Evolutionary conservation across 805 yeast species (phyloP), one percentile per base, ranked within the genome.

Genomic region (Saturnispora dispora): DNA sequence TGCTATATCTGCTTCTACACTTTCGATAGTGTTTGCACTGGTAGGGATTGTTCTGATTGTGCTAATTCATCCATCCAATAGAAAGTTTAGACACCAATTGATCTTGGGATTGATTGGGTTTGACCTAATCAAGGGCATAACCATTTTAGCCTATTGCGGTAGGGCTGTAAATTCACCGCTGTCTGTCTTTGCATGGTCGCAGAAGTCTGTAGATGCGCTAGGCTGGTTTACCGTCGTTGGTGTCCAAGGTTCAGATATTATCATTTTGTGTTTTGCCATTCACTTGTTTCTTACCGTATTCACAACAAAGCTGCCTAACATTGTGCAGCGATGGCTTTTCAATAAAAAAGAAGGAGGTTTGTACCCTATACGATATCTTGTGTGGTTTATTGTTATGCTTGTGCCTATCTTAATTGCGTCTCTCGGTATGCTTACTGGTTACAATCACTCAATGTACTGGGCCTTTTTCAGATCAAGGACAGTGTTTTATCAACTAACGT

Each of bases 191-290:
- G 30, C 27, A 2, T 65, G 63, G 30, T 79, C 84, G 61, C 46
- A 48, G 17, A 10, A 18, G 15, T 23, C 41, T 3, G 78, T 83
- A 58, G 79, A 82, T 60, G 77, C 80, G 4, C 75, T 84, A 35
- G 96, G 96, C 2, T 88, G 85, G 72, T 81, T 87, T 65, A 85
- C 95, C 1, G 86, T 90, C 3, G 73, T 82, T 39, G 75, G 88
- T 22, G 83, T 85, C 13, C 95, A 87, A 65, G 95, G 95, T 20
- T 88, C 90, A 1, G 97, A 89, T 66, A 62, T 88, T 35, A 89
- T 93, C 17, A 89, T 88, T 48, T 69, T 88, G 32, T 75, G 83
- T 35, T 85, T 89, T 67, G 96, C 96, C 1, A 67, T 88, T 15
- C 96, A 89, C 66, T 84, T 91, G 9, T 87, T 81, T 27, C 62